These are phyloP conservation scores for Neoboletus brunneissimus DNA, from an alignment of 768 basidiomycete genomes.

Conservation along the genomic window DNA sequence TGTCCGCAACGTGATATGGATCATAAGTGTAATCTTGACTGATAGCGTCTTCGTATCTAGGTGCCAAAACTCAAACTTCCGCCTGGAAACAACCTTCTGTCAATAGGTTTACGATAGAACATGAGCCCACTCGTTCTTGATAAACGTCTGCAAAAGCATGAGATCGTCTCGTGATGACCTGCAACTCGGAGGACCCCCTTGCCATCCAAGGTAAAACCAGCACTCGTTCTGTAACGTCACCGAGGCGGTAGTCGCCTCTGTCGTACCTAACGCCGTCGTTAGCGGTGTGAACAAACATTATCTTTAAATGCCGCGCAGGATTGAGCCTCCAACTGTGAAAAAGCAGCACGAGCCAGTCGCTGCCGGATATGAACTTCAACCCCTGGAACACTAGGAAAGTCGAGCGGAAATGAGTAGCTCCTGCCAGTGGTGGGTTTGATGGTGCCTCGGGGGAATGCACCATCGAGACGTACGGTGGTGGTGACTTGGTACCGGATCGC, in stretches of 20 bases:
- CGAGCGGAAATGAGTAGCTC: too few species aligned
- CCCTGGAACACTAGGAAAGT: too few species aligned
- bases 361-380: too few species aligned
- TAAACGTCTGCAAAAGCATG: slow-evolving; percentile 26
- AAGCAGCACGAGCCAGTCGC: too few species aligned
- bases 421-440: too few species aligned
- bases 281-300: too few species aligned
- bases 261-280: too few species aligned
- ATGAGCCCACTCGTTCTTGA: slow-evolving; percentile 24
- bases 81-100: slow-evolving; percentile 1
- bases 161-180: slow-evolving; percentile 32
- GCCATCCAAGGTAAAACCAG: slow-evolving; percentile 22
- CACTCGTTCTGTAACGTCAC: slow-evolving; percentile 30
- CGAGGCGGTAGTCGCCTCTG: slow-evolving; percentile 6
- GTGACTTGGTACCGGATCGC: too few species aligned
- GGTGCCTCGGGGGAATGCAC: too few species aligned
- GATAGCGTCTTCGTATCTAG: slow-evolving; percentile 28
- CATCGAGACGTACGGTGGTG: too few species aligned
- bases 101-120: background rate
- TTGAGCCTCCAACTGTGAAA: too few species aligned
- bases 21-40: slow-evolving; percentile 21
- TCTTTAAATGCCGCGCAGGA: too few species aligned
- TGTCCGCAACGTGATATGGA: slow-evolving; percentile 23
- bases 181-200: slow-evolving; percentile 29
- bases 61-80: slow-evolving; percentile 27